Conservation (phyloP, 140 eudicot species). For the Stevia rebaudiana region DNA sequence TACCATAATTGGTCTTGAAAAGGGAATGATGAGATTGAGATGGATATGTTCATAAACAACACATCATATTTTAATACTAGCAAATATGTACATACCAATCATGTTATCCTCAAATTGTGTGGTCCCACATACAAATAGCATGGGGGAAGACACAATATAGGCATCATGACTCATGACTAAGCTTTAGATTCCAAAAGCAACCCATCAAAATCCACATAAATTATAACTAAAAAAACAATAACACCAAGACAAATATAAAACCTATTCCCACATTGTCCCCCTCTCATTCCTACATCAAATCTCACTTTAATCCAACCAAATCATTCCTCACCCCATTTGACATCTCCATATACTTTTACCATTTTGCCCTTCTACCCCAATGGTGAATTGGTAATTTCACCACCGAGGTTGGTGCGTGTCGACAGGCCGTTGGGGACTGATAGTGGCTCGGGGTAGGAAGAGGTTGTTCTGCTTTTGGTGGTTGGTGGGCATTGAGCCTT, state of each 20-base stretch:
- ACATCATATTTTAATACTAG: slow-evolving; percentile 22
- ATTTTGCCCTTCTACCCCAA: neutral
- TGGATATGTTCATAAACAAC: slow-evolving; percentile 18
- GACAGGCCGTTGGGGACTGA: slow-evolving; percentile 37
- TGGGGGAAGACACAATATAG: slow-evolving; percentile 41
- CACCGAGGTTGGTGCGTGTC: slow-evolving; percentile 40
- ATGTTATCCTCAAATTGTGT: slow-evolving; percentile 40
- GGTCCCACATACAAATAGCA: slow-evolving; percentile 41
- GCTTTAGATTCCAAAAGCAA: slow-evolving; percentile 37
- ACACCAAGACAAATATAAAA: slow-evolving; percentile 34
- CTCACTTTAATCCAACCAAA: slow-evolving; percentile 42
- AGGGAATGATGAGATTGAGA: slow-evolving; percentile 18
- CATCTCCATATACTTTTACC: slow-evolving; percentile 10
- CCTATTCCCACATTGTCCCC: slow-evolving; percentile 45
- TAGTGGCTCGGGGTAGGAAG: slow-evolving; percentile 36
- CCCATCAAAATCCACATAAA: slow-evolving; percentile 32
- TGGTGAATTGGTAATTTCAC: slow-evolving; percentile 10
- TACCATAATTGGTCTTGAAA: neutral
- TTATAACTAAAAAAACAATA: slow-evolving; percentile 10
- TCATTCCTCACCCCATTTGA: slow-evolving; percentile 29
- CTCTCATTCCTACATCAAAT: slow-evolving; percentile 42
- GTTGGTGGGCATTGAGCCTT: slow-evolving; percentile 23
- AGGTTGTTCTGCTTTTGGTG: slow-evolving; percentile 36
- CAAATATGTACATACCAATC: slow-evolving; percentile 34
- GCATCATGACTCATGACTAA: slow-evolving; percentile 33